These are phyloP conservation scores for Halteria grandinella DNA, from an alignment of 73 alveolate species.

Conservation along the genomic window DNA sequence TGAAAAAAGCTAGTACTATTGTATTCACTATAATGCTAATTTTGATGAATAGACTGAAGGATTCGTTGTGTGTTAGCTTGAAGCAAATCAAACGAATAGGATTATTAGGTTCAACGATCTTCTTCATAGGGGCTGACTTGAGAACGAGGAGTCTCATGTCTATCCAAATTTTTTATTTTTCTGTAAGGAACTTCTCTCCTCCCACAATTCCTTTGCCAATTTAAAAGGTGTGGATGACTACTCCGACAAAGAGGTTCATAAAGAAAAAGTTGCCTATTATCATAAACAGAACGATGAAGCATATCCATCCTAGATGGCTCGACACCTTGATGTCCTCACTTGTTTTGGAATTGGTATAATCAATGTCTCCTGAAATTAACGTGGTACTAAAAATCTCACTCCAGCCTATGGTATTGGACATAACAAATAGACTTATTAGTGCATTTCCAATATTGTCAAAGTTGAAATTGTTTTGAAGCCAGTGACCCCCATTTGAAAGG, in stretches of 20 bases:
- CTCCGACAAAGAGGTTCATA: conserved; percentile 43
- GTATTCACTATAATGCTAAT: conserved; percentile 16
- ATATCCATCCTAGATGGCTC: too few relatives aligned
- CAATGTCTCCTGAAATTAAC: too few relatives aligned
- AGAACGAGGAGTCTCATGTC: neutral
- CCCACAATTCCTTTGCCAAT: neutral
- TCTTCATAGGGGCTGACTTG: neutral
- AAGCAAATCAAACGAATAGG: neutral
- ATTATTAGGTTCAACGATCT: neutral
- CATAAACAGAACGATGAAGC: too few relatives aligned
- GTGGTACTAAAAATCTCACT: too few relatives aligned
- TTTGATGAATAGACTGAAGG: conserved; percentile 34
- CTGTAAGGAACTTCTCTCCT: conserved; percentile 8
- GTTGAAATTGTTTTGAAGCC: neutral
- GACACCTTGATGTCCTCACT: too few relatives aligned
- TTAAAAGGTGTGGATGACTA: neutral
- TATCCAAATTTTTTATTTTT: conserved; percentile 3
- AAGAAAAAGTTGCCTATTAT: too few relatives aligned
- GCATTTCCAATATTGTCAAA: neutral
- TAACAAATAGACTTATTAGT: neutral
- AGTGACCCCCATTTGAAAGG: neutral
- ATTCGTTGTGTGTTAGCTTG: neutral
- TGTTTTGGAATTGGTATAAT: too few relatives aligned
- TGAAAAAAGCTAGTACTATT: neutral
- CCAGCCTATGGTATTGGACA: too few relatives aligned